Conservation (phyloP, 176 grass and related monocot species). For the Neostapfia colusana region DNA sequence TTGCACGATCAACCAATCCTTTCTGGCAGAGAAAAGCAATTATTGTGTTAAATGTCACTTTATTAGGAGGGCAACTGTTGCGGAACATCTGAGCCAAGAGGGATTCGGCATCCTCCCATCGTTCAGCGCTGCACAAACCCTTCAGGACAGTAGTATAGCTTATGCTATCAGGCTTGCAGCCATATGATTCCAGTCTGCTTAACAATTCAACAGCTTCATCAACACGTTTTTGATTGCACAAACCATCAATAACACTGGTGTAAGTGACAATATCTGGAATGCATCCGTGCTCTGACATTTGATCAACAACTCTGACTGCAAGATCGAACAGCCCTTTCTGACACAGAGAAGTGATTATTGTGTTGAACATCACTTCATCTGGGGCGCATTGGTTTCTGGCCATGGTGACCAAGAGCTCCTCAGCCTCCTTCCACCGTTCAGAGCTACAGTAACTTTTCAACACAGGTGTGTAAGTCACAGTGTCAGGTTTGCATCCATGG, state of each 20-base stretch:
- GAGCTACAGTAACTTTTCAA: conserved; percentile 54
- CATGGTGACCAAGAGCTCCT: conserved; percentile 55
- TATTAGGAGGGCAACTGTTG: conserved; percentile 17
- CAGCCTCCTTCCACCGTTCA: conserved; percentile 57
- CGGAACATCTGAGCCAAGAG: conserved; percentile 29
- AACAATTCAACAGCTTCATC: conserved; percentile 48
- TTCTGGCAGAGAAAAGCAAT: conserved; percentile 44
- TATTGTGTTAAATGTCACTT: conserved; percentile 36
- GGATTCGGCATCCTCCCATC: conserved; percentile 28
- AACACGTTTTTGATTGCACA: conserved; percentile 46
- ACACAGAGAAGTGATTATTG: conserved; percentile 55
- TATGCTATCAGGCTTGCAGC: conserved; percentile 55
- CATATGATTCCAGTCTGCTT: conserved; percentile 30
- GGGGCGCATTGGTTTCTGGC: conserved; percentile 44
- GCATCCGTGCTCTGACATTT: too few species aligned
- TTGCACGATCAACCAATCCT: conserved; percentile 37
- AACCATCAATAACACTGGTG: conserved; percentile 48
- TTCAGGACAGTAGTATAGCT: conserved; percentile 50
- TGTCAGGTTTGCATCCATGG: conserved; percentile 51
- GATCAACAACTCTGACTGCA: conserved; percentile 50
- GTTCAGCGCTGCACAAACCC: conserved; percentile 27
- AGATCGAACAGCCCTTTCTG: conserved; percentile 44
- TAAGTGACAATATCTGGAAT: conserved; percentile 53
- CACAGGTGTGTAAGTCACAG: conserved; percentile 50
- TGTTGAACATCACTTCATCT: conserved; percentile 54